Percentiles rank a stretch among this genome's conserved stretches.
phyloP scores from a whole-genome alignment of 1,139 yeast genomes.

The Tardiomyces depauwii region DNA sequence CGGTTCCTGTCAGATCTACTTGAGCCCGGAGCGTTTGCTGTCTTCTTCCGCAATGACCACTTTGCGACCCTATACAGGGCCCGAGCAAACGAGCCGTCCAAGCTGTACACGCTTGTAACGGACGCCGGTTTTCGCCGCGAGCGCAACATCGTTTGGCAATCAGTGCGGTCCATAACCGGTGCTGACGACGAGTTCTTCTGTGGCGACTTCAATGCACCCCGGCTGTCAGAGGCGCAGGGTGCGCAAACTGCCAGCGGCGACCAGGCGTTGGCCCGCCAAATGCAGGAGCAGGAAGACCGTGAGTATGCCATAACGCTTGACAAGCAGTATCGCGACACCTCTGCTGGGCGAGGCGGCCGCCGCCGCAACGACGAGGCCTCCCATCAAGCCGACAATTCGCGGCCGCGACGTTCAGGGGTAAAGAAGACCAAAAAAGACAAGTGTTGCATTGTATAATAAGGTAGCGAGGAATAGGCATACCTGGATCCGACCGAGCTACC shows the following conservation, averaged over 20 bases:
- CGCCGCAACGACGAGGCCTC: no score
- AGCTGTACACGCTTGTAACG: constrained; percentile 55
- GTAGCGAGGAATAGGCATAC: no score
- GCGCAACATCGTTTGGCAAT: constrained; percentile 61
- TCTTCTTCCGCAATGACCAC: constrained; percentile 79
- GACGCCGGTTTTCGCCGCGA: constrained; percentile 50
- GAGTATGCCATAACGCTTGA: constrained; percentile 21
- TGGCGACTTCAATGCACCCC: constrained; percentile 29
- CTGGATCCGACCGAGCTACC: no score
- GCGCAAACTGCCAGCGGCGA: constrained; percentile 20
- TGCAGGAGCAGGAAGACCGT: constrained; percentile 53
- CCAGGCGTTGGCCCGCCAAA: constrained; percentile 35
- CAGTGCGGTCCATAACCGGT: constrained; percentile 55
- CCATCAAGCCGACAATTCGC: constrained; percentile 1
- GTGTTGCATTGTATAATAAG: constrained; percentile 13
- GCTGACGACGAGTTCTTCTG: constrained; percentile 53
- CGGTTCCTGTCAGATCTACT: constrained; percentile 30
- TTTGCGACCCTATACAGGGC: constrained; percentile 59
- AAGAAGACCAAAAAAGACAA: constrained; percentile 14
- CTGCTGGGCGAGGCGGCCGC: no score
- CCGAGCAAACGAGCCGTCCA: constrained; percentile 20
- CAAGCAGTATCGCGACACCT: constrained; percentile 37
- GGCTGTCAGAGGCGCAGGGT: neutral
- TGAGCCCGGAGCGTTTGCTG: constrained; percentile 39
- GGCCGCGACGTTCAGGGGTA: constrained; percentile 3